Base-by-base conservation (phyloP, 2,329 filamentous ascomycete genomes). In the Ophiocordyceps sinensis region DNA sequence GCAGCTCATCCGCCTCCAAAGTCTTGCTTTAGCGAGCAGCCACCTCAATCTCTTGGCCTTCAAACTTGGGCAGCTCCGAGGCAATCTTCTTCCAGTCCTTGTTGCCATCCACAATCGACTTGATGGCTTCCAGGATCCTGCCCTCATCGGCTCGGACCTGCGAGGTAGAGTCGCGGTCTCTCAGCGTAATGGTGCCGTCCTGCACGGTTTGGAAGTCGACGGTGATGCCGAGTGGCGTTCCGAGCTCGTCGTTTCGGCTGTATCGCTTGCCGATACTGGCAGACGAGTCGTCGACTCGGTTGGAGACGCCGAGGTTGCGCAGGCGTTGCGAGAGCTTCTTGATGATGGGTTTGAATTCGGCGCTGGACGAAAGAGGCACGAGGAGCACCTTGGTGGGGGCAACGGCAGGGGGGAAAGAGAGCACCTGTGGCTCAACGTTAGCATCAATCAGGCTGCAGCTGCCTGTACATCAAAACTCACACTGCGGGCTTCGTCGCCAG, bases 321-420 rank as follows among this genome's bases (percentile, higher is more conserved):
- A 96, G 77, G 56, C 79, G 80, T 54, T 80, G 71, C 43, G 83
- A 85, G 48, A 96, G 66, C 51, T 76, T 70, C 53, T 76, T 73
- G 42, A 88, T 69, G 37, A 84, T 71, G n/a, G 87, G 84, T 51
- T 75, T 76, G 70, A 96, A 94, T 49, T 82, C 77, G 39, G 77
- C 63, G 58, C 94, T 84, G 53, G 74, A 77, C 41, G 87, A 94
- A 36, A 96, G 73, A 30, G 89, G 89, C 21, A 94, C 85, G 44
- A 98, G 78, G 43, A 96, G 75, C 40, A 95, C 87, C 70, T 95
- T 95, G 49, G 85, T 94, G 2, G 91, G 91, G n/a, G 91, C 87
- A 40, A 95, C 74, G 0, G 76, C 71, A 5, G 71, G 70, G 19
- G 66, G 66, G 58, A 73, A 71, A 13, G 69, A 73, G 26, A 73